These are phyloP conservation scores for Citrullus mucosospermus DNA, from an alignment of 306 rosid genomes.

Conservation along the genomic window DNA sequence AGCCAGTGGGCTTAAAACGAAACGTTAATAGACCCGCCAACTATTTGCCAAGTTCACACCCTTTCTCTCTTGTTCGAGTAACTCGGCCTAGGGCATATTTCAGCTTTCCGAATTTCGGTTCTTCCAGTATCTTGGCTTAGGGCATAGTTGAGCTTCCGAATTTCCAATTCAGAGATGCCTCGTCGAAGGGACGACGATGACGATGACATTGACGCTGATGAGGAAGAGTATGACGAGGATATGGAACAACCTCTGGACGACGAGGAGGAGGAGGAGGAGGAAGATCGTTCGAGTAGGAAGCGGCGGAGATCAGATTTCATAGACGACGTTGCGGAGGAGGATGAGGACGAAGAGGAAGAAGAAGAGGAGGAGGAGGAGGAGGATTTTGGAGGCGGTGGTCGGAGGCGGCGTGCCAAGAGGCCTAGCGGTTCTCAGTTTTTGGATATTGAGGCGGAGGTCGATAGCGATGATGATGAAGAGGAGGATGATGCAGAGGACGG, in stretches of 20 bases:
- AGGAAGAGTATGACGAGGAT: slow-evolving; percentile 43
- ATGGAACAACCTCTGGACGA: slow-evolving; percentile 43
- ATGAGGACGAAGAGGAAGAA: slow-evolving; percentile 59
- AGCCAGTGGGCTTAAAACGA: too few species aligned
- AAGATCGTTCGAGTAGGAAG: slow-evolving; percentile 32
- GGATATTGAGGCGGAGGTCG: slow-evolving; percentile 69
- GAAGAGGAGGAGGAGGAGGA: slow-evolving; percentile 67
- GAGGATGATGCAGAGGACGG: slow-evolving; percentile 94
- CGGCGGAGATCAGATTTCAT: slow-evolving; percentile 12
- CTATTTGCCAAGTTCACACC: background rate
- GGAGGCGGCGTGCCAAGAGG: slow-evolving; percentile 31
- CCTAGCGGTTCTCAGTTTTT: slow-evolving; percentile 43
- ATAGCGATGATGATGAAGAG: slow-evolving; percentile 77
- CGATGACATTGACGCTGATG: slow-evolving; percentile 58
- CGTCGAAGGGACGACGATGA: slow-evolving; percentile 41
- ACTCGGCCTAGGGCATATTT: background rate
- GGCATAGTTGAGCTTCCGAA: background rate
- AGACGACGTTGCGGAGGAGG: slow-evolving; percentile 18
- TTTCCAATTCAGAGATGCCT: slow-evolving; percentile 22
- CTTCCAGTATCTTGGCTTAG: background rate
- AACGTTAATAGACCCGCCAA: too few species aligned
- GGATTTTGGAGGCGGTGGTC: slow-evolving; percentile 19
- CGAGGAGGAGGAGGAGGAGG: slow-evolving; percentile 39
- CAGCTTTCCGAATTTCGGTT: background rate
- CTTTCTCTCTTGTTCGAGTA: background rate